phyloP scores from a whole-genome alignment of 2,329 filamentous ascomycete genomes.

The Exophiala sp. region DNA sequence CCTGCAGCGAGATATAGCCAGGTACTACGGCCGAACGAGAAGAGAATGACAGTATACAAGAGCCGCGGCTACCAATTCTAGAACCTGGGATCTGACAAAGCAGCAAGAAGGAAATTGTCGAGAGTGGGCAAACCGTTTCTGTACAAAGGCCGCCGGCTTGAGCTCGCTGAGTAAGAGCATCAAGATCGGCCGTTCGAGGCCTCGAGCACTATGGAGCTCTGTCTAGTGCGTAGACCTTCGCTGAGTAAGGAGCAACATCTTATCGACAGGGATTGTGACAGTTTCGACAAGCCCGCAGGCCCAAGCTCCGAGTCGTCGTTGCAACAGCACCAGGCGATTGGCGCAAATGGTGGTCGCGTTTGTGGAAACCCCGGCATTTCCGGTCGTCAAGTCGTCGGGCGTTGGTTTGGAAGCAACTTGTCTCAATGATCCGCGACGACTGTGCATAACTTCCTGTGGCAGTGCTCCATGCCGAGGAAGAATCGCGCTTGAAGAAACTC shows the following conservation, averaged over 20 bases:
- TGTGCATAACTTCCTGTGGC: background rate
- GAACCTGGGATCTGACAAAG: too few relatives aligned
- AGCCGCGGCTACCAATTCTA: too few relatives aligned
- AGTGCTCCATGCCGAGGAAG: background rate
- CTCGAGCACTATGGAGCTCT: too few relatives aligned
- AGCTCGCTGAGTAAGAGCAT: too few relatives aligned
- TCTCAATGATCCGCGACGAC: background rate
- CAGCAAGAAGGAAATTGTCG: too few relatives aligned
- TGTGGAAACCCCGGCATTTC: background rate
- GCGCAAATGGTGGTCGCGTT: background rate
- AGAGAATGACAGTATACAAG: too few relatives aligned
- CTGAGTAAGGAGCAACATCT: background rate
- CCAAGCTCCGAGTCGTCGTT: background rate
- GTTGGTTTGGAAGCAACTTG: background rate
- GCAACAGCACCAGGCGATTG: background rate
- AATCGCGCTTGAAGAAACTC: background rate
- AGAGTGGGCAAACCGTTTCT: too few relatives aligned
- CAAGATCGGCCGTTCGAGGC: too few relatives aligned
- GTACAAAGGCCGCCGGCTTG: too few relatives aligned
- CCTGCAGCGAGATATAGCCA: too few relatives aligned
- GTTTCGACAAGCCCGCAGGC: background rate
- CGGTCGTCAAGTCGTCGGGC: background rate
- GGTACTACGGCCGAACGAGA: too few relatives aligned
- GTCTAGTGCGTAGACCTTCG: background rate
- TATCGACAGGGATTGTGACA: background rate